Evolutionary conservation across 495 filamentous ascomycete species (phyloP).

Genomic region (Penicillium flavigenum): DNA sequence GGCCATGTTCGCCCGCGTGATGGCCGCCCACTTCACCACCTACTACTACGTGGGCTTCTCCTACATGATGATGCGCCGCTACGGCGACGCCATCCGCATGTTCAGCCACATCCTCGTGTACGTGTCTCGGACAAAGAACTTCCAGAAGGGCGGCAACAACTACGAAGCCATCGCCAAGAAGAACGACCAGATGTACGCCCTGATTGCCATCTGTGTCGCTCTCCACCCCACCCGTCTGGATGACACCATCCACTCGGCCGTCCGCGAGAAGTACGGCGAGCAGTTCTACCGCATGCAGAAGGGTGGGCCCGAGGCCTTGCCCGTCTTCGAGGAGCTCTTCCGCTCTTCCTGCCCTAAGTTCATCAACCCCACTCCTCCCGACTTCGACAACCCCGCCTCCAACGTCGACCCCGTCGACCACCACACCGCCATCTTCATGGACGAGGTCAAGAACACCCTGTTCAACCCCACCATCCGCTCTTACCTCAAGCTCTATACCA

Average conservation of each 20-base stretch:
- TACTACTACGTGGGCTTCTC: slow-evolving; percentile 99
- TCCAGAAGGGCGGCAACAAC: slow-evolving; percentile 93
- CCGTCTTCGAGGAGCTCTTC: slow-evolving; percentile 97
- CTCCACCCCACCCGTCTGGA: slow-evolving; percentile 96
- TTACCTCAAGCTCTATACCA: slow-evolving; percentile 98
- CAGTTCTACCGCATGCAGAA: slow-evolving; percentile 93
- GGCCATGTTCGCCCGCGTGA: slow-evolving; percentile 98
- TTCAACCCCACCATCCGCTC: slow-evolving; percentile 91
- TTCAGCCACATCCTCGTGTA: slow-evolving; percentile 99
- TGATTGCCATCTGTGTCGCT: slow-evolving; percentile 97
- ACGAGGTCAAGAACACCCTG: slow-evolving; percentile 98
- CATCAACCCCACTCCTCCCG: slow-evolving; percentile 94
- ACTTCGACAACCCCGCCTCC: slow-evolving; percentile 90
- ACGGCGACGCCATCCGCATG: slow-evolving; percentile 98
- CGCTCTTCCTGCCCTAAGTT: slow-evolving; percentile 95
- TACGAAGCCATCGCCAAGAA: slow-evolving; percentile 99
- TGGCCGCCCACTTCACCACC: slow-evolving; percentile 99
- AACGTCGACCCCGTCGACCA: slow-evolving; percentile 98
- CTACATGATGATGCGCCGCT: slow-evolving; percentile 99
- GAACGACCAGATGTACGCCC: slow-evolving; percentile 99
- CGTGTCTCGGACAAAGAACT: slow-evolving; percentile 98
- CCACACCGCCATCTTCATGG: slow-evolving; percentile 97
- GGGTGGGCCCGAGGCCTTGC: slow-evolving; percentile 89
- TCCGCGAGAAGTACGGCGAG: slow-evolving; percentile 98
- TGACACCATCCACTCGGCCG: slow-evolving; percentile 97